phyloP scores from a whole-genome alignment of 2,329 filamentous ascomycete species.

The Penicillium sp. region DNA sequence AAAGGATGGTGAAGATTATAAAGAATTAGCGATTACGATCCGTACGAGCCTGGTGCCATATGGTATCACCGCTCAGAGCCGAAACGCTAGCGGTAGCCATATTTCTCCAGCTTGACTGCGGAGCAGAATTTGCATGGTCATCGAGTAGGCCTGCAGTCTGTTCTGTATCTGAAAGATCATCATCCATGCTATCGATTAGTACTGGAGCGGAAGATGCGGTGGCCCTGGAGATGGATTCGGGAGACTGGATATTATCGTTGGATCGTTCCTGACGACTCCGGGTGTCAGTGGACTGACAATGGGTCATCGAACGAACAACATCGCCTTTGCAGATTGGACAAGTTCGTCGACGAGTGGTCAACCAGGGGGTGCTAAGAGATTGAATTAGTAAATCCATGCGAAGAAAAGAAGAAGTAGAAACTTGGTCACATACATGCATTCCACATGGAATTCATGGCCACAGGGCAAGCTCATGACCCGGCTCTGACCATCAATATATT shows the following conservation, averaged over 20 bases:
- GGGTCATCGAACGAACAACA: constrained; percentile 68
- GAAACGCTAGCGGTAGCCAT: constrained; percentile 47
- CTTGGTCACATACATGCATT: constrained; percentile 82
- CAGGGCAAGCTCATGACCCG: constrained; percentile 96
- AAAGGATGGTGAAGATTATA: constrained; percentile 17
- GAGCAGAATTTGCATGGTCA: constrained; percentile 32
- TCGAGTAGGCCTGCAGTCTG: constrained; percentile 41
- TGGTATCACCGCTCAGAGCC: constrained; percentile 47
- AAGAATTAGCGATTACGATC: constrained; percentile 39
- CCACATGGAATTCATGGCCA: constrained; percentile 94
- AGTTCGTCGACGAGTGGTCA: constrained; percentile 91
- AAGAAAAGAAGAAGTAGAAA: not conserved
- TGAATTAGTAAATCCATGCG: constrained; percentile 19
- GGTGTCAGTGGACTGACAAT: constrained; percentile 28
- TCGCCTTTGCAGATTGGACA: constrained; percentile 99
- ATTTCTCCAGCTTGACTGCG: constrained; percentile 45
- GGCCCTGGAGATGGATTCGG: constrained; percentile 47
- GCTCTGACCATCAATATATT: constrained; percentile 92
- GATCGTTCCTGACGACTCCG: constrained; percentile 40
- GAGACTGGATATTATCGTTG: constrained; percentile 44
- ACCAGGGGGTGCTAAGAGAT: constrained; percentile 77
- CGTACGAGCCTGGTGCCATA: constrained; percentile 44
- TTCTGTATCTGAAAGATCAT: constrained; percentile 46
- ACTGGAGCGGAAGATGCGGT: constrained; percentile 53
- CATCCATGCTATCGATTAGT: constrained; percentile 42